Base-by-base conservation (phyloP, 148 eudicot species). In the Pouteria glomerata region DNA sequence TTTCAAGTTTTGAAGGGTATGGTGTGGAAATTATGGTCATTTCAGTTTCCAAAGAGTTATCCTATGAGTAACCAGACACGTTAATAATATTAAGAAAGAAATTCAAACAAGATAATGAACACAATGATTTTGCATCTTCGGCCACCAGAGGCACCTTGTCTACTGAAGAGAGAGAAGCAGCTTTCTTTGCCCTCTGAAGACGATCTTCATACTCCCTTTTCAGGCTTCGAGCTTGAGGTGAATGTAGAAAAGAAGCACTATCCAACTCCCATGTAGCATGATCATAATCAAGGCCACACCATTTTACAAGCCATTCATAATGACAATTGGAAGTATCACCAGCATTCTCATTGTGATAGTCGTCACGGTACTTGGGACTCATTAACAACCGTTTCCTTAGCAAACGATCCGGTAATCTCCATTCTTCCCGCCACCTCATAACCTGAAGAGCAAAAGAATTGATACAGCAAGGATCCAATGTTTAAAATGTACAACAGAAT, bases 261-360 rank as follows among this genome's bases (percentile, higher is more conserved):
- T 81, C 87, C 53, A 84, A 73, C 76, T 92, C 97, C 97, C 96
- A 92, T 34, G 91, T 84, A 60, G 81, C 86, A 75, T 82, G 79
- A 66, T 82, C 84, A 77, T 92, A 85, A 74, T 77, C 86, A 73
- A 89, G 91, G 74, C 86, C 89, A 56, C 73, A 21, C 97, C 97
- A 92, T 82, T 89, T 90, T 66, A 92, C 95, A 77, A 92, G 95
- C 96, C 96, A 89, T 74, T 83, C 91, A 74, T 67, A 65, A 23
- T 73, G 63, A 78, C 79, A 70, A 47, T 76, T 59, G 8, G 79
- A 73, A 68, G 27, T 30, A 72, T 51, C 24, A 33, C 55, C 75
- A 65, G 53, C 63, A 63, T 66, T 72, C 65, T 70, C 77, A 48
- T 64, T 60, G 18, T 21, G 56, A 64, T 67, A 71, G 58, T 77